phyloP scores from a whole-genome alignment of 1,284 basidiomycete species.

The Ganoderma lucidum region DNA sequence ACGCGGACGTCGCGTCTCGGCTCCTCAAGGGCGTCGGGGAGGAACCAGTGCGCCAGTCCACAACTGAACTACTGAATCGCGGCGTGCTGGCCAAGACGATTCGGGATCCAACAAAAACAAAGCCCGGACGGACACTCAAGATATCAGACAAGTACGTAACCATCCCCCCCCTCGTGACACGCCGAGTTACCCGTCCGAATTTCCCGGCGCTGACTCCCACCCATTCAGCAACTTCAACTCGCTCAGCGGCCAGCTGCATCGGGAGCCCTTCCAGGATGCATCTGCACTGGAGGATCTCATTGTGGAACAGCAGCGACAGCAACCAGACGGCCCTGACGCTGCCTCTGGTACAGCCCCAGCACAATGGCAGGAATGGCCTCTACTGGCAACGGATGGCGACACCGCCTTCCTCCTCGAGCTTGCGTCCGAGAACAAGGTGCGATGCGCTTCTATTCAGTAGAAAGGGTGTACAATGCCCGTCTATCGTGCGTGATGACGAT shows the following conservation, averaged over 20 bases:
- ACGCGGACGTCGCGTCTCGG: constrained; percentile 59
- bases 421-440: constrained; percentile 73
- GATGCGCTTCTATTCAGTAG: constrained; percentile 12
- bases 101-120: constrained; percentile 64
- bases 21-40: constrained; percentile 67
- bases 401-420: constrained; percentile 74
- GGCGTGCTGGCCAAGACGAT: constrained; percentile 72
- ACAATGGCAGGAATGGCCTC: constrained; percentile 74
- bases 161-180: constrained; percentile 14
- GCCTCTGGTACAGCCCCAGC: constrained; percentile 46
- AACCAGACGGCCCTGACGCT: not conserved
- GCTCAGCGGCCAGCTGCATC: constrained; percentile 68
- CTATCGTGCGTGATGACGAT: not conserved
- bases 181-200: constrained; percentile 9
- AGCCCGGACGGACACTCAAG: constrained; percentile 75
- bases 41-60: constrained; percentile 57
- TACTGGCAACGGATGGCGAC: constrained; percentile 78
- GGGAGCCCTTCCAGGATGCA: constrained; percentile 76
- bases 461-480: not conserved
- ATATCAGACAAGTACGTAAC: constrained; percentile 69
- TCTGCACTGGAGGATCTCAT: constrained; percentile 62
- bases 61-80: constrained; percentile 63
- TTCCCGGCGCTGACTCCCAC: constrained; percentile 1
- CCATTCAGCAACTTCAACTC: constrained; percentile 67
- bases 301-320: constrained; percentile 26